A percentile compares a stretch with the other conserved stretches of the same genome.
Conservation (phyloP, 805 yeast species). For the Kregervanrija pseudodelftensis region DNA sequence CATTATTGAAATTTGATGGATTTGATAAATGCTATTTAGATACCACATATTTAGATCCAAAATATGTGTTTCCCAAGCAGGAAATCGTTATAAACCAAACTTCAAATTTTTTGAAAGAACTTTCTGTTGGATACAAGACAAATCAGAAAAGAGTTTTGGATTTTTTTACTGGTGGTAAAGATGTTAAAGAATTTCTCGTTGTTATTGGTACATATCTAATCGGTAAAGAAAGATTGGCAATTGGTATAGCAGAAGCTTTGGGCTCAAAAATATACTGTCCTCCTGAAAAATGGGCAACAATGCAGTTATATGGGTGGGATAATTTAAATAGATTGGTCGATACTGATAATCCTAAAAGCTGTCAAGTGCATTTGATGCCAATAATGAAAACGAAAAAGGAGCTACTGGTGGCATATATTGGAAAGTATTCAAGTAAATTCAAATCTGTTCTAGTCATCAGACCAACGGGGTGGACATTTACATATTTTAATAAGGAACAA, state of each 20-base stretch:
- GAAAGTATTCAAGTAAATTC: slow-evolving; percentile 37
- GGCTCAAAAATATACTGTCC: slow-evolving; percentile 50
- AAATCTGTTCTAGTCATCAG: slow-evolving; percentile 62
- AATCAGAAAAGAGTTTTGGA: slow-evolving; percentile 32
- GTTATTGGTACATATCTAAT: slow-evolving; percentile 85
- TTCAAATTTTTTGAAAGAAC: slow-evolving; percentile 40
- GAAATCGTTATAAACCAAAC: slow-evolving; percentile 53
- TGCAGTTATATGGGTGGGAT: slow-evolving; percentile 40
- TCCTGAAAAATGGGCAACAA: slow-evolving; percentile 38
- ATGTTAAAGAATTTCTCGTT: slow-evolving; percentile 31
- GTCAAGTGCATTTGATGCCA: slow-evolving; percentile 68
- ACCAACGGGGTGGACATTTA: slow-evolving; percentile 92
- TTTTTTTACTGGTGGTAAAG: slow-evolving; percentile 20
- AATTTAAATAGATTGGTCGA: slow-evolving; percentile 32
- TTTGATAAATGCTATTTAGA: slow-evolving; percentile 73
- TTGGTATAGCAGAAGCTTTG: slow-evolving; percentile 48
- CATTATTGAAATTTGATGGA: slow-evolving; percentile 18
- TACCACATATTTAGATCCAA: slow-evolving; percentile 80
- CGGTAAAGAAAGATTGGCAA: slow-evolving; percentile 85
- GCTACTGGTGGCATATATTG: slow-evolving; percentile 43
- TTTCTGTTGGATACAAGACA: slow-evolving; percentile 15
- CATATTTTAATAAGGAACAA: slow-evolving; percentile 4
- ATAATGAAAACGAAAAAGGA: slow-evolving; percentile 48
- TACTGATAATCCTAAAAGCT: slow-evolving; percentile 35
- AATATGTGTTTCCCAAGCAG: slow-evolving; percentile 73